These are phyloP conservation scores for Tinospora cordifolia DNA, from an alignment of 164 flowering plant species.

Conservation along the genomic window DNA sequence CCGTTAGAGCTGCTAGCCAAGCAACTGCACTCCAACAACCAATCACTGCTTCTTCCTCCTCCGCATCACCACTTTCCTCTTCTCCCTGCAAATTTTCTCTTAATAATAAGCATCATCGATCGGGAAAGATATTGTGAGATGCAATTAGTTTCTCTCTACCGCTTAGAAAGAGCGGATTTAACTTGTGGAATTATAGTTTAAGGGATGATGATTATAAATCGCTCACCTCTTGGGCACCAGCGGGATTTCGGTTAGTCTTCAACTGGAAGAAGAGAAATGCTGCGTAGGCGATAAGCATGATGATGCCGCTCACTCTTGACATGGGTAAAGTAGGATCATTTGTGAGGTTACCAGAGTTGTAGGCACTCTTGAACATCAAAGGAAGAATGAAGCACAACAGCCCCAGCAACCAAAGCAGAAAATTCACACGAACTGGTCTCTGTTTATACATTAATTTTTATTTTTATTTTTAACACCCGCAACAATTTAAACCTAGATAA, in stretches of 20 bases:
- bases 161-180: no score
- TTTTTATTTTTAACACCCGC: neutral
- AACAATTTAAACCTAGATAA: neutral
- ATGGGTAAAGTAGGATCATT: conserved; percentile 34
- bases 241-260: conserved; percentile 60
- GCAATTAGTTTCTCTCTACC: no score
- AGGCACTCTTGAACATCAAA: conserved; percentile 35
- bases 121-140: no score
- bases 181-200: no score
- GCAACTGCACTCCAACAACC: no score
- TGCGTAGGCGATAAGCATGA: conserved; percentile 66
- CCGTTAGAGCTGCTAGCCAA: conserved; percentile 70
- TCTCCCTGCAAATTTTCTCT: no score
- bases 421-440: conserved; percentile 84
- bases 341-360: neutral
- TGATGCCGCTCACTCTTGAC: conserved; percentile 65
- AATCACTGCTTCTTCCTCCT: no score
- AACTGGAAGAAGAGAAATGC: conserved; percentile 72
- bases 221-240: conserved; percentile 53
- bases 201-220: no score
- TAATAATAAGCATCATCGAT: no score
- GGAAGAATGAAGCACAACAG: conserved; percentile 69
- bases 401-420: conserved; percentile 51
- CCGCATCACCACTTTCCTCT: no score
- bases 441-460: no score